These are phyloP conservation scores for Houttuynia cordata DNA, from an alignment of 164 flowering plant genomes.

Conservation along the genomic window DNA sequence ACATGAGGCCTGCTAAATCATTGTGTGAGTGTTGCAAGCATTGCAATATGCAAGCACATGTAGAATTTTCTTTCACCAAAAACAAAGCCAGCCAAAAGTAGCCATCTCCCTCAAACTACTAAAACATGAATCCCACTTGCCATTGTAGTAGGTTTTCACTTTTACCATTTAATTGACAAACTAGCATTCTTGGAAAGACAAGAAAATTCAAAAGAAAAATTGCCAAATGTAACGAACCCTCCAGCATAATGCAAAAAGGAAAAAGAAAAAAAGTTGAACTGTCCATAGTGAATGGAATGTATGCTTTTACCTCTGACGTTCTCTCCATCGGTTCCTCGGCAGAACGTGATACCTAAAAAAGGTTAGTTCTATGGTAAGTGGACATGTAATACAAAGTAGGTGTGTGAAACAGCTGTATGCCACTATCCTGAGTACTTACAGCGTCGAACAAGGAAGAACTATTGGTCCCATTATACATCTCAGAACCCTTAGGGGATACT, in stretches of 20 bases:
- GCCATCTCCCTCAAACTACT: not conserved
- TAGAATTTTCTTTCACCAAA: not conserved
- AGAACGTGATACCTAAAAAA: constrained; percentile 44
- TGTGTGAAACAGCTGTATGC: not conserved
- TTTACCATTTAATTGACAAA: no score
- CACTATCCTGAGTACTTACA: constrained; percentile 23
- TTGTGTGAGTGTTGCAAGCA: not conserved
- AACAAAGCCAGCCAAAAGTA: not conserved
- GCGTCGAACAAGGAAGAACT: constrained; percentile 35
- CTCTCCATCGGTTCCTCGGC: constrained; percentile 38
- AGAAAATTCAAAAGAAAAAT: not conserved
- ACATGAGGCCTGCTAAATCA: not conserved
- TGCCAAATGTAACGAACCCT: not conserved
- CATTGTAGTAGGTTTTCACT: no score
- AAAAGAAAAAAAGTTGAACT: no score
- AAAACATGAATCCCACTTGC: not conserved
- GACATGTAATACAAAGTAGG: not conserved
- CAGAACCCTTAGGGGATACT: constrained; percentile 62
- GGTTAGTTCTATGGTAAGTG: not conserved
- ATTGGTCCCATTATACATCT: constrained; percentile 35
- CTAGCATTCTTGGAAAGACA: not conserved
- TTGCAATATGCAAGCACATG: not conserved
- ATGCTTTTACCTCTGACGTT: constrained; percentile 38
- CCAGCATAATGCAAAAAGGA: not conserved
- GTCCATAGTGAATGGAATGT: no score